These are phyloP conservation scores for Lentinula guzmanii DNA, from an alignment of 768 basidiomycete species.

Conservation along the genomic window DNA sequence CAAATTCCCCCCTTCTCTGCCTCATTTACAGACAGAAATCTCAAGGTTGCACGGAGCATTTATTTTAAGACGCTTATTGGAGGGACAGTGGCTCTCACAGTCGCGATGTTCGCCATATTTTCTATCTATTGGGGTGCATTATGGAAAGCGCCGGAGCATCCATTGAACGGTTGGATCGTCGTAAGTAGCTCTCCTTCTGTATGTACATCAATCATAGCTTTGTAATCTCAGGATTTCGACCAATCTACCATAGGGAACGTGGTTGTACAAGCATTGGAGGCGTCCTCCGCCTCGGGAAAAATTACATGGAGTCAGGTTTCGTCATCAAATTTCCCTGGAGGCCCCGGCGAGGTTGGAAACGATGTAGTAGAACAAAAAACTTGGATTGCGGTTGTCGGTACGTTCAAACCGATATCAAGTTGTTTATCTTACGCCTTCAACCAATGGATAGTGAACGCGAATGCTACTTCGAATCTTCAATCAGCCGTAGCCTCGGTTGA, in stretches of 20 bases:
- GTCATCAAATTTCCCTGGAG: conserved; percentile 30
- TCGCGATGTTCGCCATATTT: conserved; percentile 39
- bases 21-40: conserved; percentile 1
- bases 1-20: conserved; percentile 4
- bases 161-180: conserved; percentile 45
- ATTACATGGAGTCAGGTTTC: conserved; percentile 31
- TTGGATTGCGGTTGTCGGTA: conserved; percentile 43
- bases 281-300: conserved; percentile 16
- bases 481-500: conserved; percentile 21
- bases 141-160: conserved; percentile 32
- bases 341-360: conserved; percentile 26
- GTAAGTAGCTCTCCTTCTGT: conserved; percentile 21
- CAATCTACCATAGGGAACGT: conserved; percentile 35
- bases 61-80: conserved; percentile 37
- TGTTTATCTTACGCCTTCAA: neutral
- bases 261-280: conserved; percentile 28
- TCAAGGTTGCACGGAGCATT: conserved; percentile 19
- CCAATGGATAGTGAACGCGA: conserved; percentile 18
- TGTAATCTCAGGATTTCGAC: conserved; percentile 41
- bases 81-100: conserved; percentile 24
- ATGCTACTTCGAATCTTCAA: conserved; percentile 23
- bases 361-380: conserved; percentile 36
- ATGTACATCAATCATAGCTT: neutral
- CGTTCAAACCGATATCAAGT: conserved; percentile 9
- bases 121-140: conserved; percentile 56